Conservation (phyloP, 176 grass and related monocot species). For the bread wheat (Triticum aestivum) region IWGSC_CS_RefSeq_v2.1 NC_057812.1:87252802-87253301, state of each 20-base stretch:
- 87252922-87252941: conserved; percentile 66
- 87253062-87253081: conserved; percentile 21
- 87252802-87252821: not conserved
- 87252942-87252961: conserved; percentile 70
- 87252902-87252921: conserved; percentile 87
- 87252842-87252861: not conserved
- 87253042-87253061: not conserved
- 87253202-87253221: not conserved
- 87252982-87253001: conserved; percentile 79
- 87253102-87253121: not conserved
- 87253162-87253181: not conserved
- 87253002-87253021: not conserved
- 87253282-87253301: not conserved
- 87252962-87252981: conserved; percentile 83
- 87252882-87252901: conserved; percentile 84
- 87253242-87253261: not conserved
- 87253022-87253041: conserved; percentile 4
- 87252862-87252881: conserved; percentile 31
- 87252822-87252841: not conserved
- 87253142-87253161: not conserved
- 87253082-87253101: not conserved
- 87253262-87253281: not conserved
- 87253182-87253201: not conserved
- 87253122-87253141: conserved; percentile 10
- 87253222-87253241: not conserved